Evolutionary conservation across 768 basidiomycete genomes (phyloP).

Genomic region (Boletus subparvulus): DNA sequence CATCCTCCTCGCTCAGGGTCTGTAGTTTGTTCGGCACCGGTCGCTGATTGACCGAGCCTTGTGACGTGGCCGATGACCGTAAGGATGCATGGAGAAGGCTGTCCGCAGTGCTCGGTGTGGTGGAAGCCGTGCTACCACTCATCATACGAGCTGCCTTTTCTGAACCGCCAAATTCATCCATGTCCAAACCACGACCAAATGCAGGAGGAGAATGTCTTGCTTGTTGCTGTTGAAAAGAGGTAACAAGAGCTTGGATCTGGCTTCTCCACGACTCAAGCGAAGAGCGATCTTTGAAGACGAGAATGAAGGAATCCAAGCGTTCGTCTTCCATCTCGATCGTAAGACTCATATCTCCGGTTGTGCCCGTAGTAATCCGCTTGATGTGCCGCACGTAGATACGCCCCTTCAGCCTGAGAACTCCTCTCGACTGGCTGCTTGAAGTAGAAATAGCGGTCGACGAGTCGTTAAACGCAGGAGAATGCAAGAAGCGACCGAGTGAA

Average conservation of each 20-base stretch:
- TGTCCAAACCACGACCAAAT: slow-evolving; percentile 45
- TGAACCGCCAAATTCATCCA: slow-evolving; percentile 79
- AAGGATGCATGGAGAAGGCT: slow-evolving; percentile 66
- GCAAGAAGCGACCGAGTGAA: slow-evolving; percentile 70
- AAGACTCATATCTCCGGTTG: slow-evolving; percentile 83
- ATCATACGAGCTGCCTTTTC: slow-evolving; percentile 77
- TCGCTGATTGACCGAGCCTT: slow-evolving; percentile 49
- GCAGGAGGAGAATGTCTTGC: slow-evolving; percentile 33
- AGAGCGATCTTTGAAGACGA: slow-evolving; percentile 90
- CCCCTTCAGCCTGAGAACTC: slow-evolving; percentile 88
- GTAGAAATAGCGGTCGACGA: slow-evolving; percentile 42
- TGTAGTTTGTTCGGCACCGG: slow-evolving; percentile 48
- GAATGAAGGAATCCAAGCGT: slow-evolving; percentile 87
- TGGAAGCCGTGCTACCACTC: slow-evolving; percentile 66
- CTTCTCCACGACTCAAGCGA: slow-evolving; percentile 87
- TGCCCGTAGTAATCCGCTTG: slow-evolving; percentile 80
- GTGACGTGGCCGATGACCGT: slow-evolving; percentile 73
- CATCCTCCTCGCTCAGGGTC: slow-evolving; percentile 72
- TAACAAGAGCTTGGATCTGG: slow-evolving; percentile 78
- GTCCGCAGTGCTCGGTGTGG: slow-evolving; percentile 57
- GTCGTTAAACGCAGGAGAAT: slow-evolving; percentile 59
- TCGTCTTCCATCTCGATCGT: slow-evolving; percentile 99
- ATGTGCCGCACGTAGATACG: slow-evolving; percentile 96
- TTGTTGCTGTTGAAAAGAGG: slow-evolving; percentile 61
- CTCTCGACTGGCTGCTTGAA: slow-evolving; percentile 40